phyloP scores from a whole-genome alignment of 192 early-diverging fungal genomes.

The Umbelopsis vinacea region DNA sequence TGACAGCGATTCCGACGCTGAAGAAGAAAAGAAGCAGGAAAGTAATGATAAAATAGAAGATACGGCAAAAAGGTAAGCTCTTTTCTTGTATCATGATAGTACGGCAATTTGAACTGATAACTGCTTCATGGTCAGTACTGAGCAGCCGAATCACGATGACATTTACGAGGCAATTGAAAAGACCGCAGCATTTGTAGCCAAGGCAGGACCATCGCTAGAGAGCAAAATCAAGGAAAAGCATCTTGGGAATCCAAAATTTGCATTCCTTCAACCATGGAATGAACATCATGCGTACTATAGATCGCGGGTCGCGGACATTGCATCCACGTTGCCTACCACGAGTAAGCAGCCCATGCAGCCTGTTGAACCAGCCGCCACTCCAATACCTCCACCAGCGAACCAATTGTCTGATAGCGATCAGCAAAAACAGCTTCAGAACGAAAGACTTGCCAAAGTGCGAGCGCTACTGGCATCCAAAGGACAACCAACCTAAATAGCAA shows the following conservation, averaged over 20 bases:
- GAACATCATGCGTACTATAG: slow-evolving; percentile 48
- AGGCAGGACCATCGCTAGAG: slow-evolving; percentile 46
- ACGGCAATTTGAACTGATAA: background rate
- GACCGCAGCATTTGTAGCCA: slow-evolving; percentile 46
- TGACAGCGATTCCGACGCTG: slow-evolving; percentile 28
- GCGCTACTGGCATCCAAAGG: background rate
- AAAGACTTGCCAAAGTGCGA: background rate
- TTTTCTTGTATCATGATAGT: no score
- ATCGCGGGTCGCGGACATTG: slow-evolving; percentile 20
- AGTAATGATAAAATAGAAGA: slow-evolving; percentile 9
- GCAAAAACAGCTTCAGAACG: background rate
- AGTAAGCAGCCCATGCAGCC: background rate
- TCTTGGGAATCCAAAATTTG: slow-evolving; percentile 48
- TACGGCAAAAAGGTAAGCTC: background rate
- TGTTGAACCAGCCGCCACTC: background rate
- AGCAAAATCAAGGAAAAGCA: slow-evolving; percentile 46
- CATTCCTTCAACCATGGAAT: slow-evolving; percentile 58
- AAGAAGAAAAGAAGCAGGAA: slow-evolving; percentile 37
- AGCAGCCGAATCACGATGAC: background rate
- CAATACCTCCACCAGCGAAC: background rate
- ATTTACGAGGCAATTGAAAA: slow-evolving; percentile 42
- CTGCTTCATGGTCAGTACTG: background rate
- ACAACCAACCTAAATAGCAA: background rate
- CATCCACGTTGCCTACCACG: background rate
- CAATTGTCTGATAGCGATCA: background rate